A percentile compares a stretch with the other conserved stretches of the same genome.
These are phyloP conservation scores for Monosporascus sp. DNA, from an alignment of 2,329 filamentous ascomycete genomes.

Conservation along the genomic window DNA sequence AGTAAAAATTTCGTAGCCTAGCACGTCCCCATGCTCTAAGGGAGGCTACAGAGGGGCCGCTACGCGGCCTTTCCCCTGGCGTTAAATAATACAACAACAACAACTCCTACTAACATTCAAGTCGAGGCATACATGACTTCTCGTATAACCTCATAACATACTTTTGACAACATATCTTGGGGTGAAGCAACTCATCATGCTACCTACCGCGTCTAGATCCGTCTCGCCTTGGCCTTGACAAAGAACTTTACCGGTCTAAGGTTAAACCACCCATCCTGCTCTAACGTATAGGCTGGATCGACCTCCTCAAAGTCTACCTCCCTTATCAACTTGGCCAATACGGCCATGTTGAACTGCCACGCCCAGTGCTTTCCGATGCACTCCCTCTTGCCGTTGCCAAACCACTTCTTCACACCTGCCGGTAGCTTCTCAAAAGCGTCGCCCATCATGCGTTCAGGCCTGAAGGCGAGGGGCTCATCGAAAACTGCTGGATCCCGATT, in stretches of 20 bases:
- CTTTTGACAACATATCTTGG: too few species aligned
- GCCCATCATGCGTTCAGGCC: conserved; percentile 45
- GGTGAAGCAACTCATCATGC: too few species aligned
- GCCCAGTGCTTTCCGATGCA: conserved; percentile 48
- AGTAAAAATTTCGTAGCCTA: too few species aligned
- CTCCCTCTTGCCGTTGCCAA: conserved; percentile 47
- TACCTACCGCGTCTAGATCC: too few species aligned
- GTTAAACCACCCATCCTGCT: conserved; percentile 49
- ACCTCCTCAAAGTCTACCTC: conserved; percentile 41
- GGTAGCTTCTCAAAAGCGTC: conserved; percentile 36
- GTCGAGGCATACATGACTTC: too few species aligned
- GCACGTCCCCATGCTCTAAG: too few species aligned
- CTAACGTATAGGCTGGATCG: conserved; percentile 33
- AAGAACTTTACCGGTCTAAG: conserved; percentile 41
- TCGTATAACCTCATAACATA: too few species aligned
- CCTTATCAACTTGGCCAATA: conserved; percentile 36
- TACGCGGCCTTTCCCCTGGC: too few species aligned
- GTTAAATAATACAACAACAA: too few species aligned
- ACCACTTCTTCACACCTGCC: conserved; percentile 42
- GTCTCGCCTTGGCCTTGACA: conserved; percentile 36
- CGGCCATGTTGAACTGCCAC: conserved; percentile 38
- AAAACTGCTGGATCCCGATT: conserved; percentile 45
- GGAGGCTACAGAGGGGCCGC: too few species aligned
- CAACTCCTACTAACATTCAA: too few species aligned
- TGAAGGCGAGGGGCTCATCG: conserved; percentile 39